A percentile compares a stretch with the other conserved stretches of the same genome.
phyloP scores from a whole-genome alignment of 306 rosid species.

The Dryas alaskensis region DNA sequence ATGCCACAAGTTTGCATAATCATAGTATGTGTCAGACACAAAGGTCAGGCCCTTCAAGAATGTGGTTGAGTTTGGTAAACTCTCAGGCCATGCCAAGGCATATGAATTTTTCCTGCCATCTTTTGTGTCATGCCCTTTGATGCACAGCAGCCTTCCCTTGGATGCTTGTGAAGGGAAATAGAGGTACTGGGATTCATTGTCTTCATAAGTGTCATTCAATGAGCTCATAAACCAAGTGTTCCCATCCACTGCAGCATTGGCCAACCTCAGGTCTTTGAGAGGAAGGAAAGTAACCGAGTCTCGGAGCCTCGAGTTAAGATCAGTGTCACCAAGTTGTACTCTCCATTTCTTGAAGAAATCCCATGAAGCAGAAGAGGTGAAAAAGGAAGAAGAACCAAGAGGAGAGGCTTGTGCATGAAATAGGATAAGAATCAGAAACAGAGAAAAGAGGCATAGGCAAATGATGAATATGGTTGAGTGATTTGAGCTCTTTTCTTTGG shows the following conservation, averaged over 20 bases:
- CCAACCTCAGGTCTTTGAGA: constrained; percentile 31
- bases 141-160: constrained; percentile 22
- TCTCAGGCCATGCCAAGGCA: constrained; percentile 33
- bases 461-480: constrained; percentile 12
- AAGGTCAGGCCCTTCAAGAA: constrained; percentile 26
- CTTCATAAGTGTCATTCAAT: constrained; percentile 18
- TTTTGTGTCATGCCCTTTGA: constrained; percentile 17
- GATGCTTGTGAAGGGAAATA: constrained; percentile 27
- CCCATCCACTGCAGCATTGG: constrained; percentile 23
- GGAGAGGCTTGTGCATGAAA: constrained; percentile 18
- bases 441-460: neutral
- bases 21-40: constrained; percentile 34
- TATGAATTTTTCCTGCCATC: constrained; percentile 31
- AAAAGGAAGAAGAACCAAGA: neutral
- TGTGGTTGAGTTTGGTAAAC: constrained; percentile 21
- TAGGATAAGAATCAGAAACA: neutral
- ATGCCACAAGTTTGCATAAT: constrained; percentile 32
- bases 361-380: constrained; percentile 3
- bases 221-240: constrained; percentile 39
- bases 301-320: constrained; percentile 18
- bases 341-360: constrained; percentile 6
- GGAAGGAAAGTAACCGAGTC: constrained; percentile 32
- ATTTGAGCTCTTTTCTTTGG: neutral
- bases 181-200: constrained; percentile 25
- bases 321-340: neutral